Base-by-base conservation (phyloP, 1,284 basidiomycete genomes). In the Malassezia vespertilionis region DNA sequence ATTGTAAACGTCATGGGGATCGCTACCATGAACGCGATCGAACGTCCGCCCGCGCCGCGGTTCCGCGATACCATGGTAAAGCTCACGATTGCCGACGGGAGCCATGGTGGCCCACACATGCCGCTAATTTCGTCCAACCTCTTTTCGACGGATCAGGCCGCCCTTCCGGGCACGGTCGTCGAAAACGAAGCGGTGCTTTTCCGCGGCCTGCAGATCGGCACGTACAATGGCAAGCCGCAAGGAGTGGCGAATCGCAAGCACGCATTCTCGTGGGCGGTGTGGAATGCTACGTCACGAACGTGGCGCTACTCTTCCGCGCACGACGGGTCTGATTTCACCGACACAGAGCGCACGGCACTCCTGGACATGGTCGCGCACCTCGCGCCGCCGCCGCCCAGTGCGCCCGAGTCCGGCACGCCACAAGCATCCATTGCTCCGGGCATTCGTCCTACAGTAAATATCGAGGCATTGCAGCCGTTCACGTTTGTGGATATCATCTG, bases 401-500 rank as follows among this genome's bases (percentile, higher is more conserved):
- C 34, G 21, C 8, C 2, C 10, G n/a, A n/a, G 6, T 4, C 15
- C 12, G 30, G 28, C 44, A 46, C 5, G 10, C n/a, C n/a, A 44
- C 44, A 12, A 44, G 54, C n/a, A n/a, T n/a, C n/a, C n/a, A n/a
- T n/a, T n/a, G n/a, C n/a, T n/a, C n/a, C n/a, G n/a, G n/a, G n/a
- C n/a, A n/a, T n/a, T 1, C 52, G 53, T n/a, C 54, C 48, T 0
- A 42, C 56, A 17, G 37, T 37, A 17, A 51, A 28, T 32, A 52
- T 65, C 21, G 28, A 49, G 3, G 39, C 50, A 5, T 27, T 65
- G 20, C 39, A 41, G 40, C 47, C 56, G 18, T 54, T 56, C 32
- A 32, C 44, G 42, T 63, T 57, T 32, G 61, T 63, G 35, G 58
- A 63, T 28, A 52, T 53, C 5, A 52, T 58, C 28, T 58, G 57